A percentile compares a stretch with the other conserved stretches of the same genome.
Conservation (phyloP, 23 red algal genomes). For the Gracilaria vermiculophylla region DNA sequence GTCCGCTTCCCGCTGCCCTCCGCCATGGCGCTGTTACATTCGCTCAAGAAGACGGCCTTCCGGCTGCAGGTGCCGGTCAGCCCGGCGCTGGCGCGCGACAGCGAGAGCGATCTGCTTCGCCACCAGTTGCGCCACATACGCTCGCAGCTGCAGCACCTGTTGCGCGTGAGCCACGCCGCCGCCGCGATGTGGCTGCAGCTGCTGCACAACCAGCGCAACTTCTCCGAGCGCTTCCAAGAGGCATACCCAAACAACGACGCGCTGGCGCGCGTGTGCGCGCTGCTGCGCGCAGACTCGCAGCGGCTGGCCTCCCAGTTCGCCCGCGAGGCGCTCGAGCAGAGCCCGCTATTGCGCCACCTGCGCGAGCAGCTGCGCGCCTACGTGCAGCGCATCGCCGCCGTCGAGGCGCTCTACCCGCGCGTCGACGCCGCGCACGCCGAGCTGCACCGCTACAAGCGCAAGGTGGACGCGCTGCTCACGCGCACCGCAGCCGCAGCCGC, state of each 20-base stretch:
- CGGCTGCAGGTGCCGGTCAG: background rate
- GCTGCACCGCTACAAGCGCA: background rate
- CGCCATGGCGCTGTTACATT: background rate
- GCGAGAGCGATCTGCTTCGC: background rate
- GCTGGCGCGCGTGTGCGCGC: background rate
- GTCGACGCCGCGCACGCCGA: background rate
- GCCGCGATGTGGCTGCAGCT: background rate
- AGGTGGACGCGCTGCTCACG: background rate
- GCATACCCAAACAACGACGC: background rate
- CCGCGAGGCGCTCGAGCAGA: background rate
- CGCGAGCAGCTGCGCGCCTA: background rate
- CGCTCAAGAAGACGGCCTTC: background rate
- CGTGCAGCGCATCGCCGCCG: background rate
- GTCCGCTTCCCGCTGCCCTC: no score
- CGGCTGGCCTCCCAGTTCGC: background rate
- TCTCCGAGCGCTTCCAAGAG: background rate
- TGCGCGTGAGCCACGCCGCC: background rate
- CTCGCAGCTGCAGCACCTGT: background rate
- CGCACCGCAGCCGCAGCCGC: background rate
- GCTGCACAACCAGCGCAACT: conserved; percentile 18
- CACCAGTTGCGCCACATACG: background rate
- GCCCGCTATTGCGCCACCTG: background rate
- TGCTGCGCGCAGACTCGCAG: background rate
- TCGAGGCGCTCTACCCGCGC: background rate
- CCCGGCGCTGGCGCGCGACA: background rate